phyloP scores from a whole-genome alignment of 139 green algal genomes.

The Desmodesmus armatus region DNA sequence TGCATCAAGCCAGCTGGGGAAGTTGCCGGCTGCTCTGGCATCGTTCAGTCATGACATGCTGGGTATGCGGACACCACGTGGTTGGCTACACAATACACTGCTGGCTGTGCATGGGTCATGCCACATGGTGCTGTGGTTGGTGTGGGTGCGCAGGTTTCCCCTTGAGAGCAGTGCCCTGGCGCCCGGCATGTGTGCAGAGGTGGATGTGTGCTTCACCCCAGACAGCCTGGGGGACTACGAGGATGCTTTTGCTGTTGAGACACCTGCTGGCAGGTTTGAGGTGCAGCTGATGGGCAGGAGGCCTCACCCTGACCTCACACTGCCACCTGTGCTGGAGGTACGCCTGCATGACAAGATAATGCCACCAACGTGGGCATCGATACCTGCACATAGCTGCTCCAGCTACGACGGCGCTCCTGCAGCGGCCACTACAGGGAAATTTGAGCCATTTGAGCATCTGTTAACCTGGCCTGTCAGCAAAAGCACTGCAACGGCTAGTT shows the following conservation, averaged over 20 bases:
- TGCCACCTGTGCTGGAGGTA: slow-evolving; percentile 51
- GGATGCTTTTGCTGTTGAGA: slow-evolving; percentile 70
- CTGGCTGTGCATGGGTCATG: too few relatives aligned
- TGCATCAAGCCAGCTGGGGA: too few relatives aligned
- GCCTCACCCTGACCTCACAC: slow-evolving; percentile 64
- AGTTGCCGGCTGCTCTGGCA: too few relatives aligned
- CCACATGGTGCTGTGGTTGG: not conserved
- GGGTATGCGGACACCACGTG: too few relatives aligned
- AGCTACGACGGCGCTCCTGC: too few relatives aligned
- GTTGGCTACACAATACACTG: too few relatives aligned
- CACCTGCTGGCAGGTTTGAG: slow-evolving; percentile 51
- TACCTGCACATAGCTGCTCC: too few relatives aligned
- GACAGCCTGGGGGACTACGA: slow-evolving; percentile 78
- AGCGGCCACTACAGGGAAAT: too few relatives aligned
- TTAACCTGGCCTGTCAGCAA: too few relatives aligned
- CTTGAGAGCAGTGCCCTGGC: slow-evolving; percentile 54
- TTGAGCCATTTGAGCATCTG: too few relatives aligned
- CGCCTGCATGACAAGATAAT: not conserved
- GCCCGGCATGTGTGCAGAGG: slow-evolving; percentile 66
- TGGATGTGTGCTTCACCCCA: slow-evolving; percentile 75
- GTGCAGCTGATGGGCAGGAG: slow-evolving; percentile 63
- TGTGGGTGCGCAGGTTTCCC: slow-evolving; percentile 1
- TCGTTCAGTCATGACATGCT: too few relatives aligned
- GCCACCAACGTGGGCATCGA: not conserved
- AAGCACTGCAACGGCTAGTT: too few relatives aligned